Base-by-base conservation (phyloP, 2,329 filamentous ascomycete species). In the Venturia aucupariae region DNA sequence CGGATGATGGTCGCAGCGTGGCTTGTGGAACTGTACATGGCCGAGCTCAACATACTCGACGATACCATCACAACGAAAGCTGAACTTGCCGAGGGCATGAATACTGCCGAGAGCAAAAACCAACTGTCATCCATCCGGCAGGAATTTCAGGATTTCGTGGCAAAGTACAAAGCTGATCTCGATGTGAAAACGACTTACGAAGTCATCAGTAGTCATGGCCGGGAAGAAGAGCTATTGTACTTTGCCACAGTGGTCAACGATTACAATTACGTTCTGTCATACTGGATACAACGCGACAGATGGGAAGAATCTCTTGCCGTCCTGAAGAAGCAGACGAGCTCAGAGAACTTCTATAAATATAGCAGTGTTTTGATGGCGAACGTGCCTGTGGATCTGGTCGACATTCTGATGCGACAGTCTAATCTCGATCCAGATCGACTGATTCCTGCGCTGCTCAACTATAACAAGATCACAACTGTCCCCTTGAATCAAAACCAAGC, bases 11-110 rank as follows among this genome's bases (percentile, higher is more conserved):
- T 97, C 68, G 90, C 93, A 1, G 92, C 89, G 68, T 99, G 94
- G 94, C 83, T 99, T 54, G 82, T 97, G 11, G 94, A 99, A 75
- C 83, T 97, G 1, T 99, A 93, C 75, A 99, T 99, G 92, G 90
- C 92, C 5, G 97, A 96, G 76, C 82, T 99, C 51, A 97, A 99
- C 73, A 88, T 90, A 3, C 82, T 99, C 3, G 94, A 99, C 72
- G 94, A 99, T 75, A 92, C 90, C 2, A 93, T 97, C 68, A 89
- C 92, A 46, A 95, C 92, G 0, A 90, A 90, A 70, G 90, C 91
- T 0, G 92, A 96, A 73, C 77, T 93, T 27, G 84, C 86, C 0
- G 90, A 92, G 67, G 85, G 84, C 41, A 79, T 87, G 48, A 90
- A 87, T 70, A 84, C 88, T 0, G 82, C 84, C 2, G 87, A 93